A percentile compares a stretch with the other conserved stretches of the same genome.
phyloP scores from a whole-genome alignment of 306 rosid species.

The Dryas octopetala region DNA sequence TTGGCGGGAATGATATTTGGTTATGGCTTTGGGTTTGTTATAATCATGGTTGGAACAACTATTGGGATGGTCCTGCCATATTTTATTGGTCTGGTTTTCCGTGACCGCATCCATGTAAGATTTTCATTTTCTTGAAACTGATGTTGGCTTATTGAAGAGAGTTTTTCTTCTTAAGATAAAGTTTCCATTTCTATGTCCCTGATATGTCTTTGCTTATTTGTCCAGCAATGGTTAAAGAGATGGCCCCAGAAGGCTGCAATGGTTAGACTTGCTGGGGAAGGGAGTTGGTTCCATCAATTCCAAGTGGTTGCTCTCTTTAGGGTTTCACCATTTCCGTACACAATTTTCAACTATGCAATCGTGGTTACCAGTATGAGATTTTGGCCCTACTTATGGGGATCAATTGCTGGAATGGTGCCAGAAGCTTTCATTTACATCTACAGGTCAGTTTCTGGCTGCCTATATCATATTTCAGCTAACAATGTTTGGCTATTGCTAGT shows the following conservation, averaged over 20 bases:
- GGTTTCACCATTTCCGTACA: constrained; percentile 95
- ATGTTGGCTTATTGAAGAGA: constrained; percentile 2
- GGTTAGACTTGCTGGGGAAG: constrained; percentile 94
- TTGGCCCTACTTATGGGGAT: constrained; percentile 96
- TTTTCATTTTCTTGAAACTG: background rate
- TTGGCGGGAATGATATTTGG: constrained; percentile 99
- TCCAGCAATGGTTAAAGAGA: constrained; percentile 84
- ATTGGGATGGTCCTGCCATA: constrained; percentile 97
- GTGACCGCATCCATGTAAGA: constrained; percentile 89
- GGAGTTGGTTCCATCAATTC: constrained; percentile 89
- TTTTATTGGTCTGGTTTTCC: constrained; percentile 74
- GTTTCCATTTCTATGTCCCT: background rate
- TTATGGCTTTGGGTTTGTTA: constrained; percentile 85
- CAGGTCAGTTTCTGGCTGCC: constrained; percentile 44
- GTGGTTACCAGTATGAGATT: constrained; percentile 89
- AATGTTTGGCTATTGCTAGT: background rate
- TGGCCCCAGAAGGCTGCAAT: constrained; percentile 92
- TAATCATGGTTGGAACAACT: constrained; percentile 96
- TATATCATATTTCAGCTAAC: background rate
- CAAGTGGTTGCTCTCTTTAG: constrained; percentile 86
- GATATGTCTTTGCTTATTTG: constrained; percentile 22
- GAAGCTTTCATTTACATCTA: constrained; percentile 96
- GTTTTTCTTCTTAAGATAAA: background rate
- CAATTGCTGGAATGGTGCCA: constrained; percentile 94
- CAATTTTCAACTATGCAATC: constrained; percentile 93